phyloP scores from a whole-genome alignment of 2,329 filamentous ascomycete genomes.

The Incumbomyces delicatus region DNA sequence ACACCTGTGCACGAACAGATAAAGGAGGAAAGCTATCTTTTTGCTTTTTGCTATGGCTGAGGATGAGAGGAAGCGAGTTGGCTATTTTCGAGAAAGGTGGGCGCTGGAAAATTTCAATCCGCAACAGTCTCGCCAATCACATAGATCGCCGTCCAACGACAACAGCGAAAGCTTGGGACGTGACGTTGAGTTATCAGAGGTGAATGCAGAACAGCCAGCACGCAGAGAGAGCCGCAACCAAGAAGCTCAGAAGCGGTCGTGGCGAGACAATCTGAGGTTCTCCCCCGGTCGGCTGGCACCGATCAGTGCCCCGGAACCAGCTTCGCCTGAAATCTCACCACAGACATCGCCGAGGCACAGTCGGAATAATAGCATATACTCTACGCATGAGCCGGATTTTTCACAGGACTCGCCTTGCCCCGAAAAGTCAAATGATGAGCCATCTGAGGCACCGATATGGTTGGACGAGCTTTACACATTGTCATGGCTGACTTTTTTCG shows the following conservation, averaged over 20 bases:
- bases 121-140: neutral
- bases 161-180: neutral
- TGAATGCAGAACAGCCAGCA: constrained; percentile 1
- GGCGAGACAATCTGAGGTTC: constrained; percentile 1
- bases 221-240: neutral
- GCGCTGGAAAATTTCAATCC: constrained; percentile 2
- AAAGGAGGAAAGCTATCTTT: no score
- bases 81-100: constrained; percentile 1
- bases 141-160: neutral
- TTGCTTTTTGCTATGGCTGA: no score
- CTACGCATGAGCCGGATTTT: neutral
- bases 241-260: constrained; percentile 1
- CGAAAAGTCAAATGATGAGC: neutral
- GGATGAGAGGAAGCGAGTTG: neutral
- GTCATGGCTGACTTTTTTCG: constrained; percentile 71
- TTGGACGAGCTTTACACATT: constrained; percentile 37
- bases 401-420: neutral
- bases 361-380: constrained; percentile 1
- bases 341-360: neutral
- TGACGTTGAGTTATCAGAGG: constrained; percentile 3
- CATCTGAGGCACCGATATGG: neutral
- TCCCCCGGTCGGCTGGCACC: neutral
- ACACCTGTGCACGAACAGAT: no score
- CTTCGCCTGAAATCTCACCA: neutral
- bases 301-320: neutral